Evolutionary conservation across 2,329 filamentous ascomycete genomes (phyloP).

Genomic region (Cladosporium sp.): DNA sequence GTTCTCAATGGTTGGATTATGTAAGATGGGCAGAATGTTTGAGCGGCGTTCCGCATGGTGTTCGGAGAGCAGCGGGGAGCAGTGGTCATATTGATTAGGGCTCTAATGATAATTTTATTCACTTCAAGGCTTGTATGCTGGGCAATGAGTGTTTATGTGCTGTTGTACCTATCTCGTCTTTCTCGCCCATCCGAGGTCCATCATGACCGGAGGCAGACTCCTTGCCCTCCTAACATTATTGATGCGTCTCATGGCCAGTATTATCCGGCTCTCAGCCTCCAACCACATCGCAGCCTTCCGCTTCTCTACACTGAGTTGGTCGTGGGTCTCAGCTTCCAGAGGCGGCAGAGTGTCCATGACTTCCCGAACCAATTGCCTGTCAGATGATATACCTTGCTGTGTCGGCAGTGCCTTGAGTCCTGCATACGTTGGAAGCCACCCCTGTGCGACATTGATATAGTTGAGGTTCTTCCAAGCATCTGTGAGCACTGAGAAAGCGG

Average conservation of each 20-base stretch:
- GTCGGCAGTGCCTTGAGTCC: constrained; percentile 37
- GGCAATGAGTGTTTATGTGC: not conserved
- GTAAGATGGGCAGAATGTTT: not conserved
- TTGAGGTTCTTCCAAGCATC: constrained; percentile 46
- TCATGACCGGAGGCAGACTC: constrained; percentile 17
- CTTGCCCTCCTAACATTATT: constrained; percentile 29
- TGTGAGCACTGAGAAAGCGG: constrained; percentile 40
- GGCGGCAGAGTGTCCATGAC: constrained; percentile 36
- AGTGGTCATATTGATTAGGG: not conserved
- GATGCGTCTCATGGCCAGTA: constrained; percentile 36
- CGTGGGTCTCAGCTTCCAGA: constrained; percentile 5
- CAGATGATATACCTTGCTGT: constrained; percentile 22
- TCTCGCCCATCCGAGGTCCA: constrained; percentile 33
- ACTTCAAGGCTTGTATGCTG: not conserved
- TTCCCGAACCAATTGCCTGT: constrained; percentile 36
- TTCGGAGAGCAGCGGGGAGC: not conserved
- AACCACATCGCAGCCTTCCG: constrained; percentile 41
- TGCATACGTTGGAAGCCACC: constrained; percentile 42
- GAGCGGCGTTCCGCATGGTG: not conserved
- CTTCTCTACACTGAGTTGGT: constrained; percentile 23
- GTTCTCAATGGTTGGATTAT: not conserved
- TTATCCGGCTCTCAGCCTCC: constrained; percentile 39
- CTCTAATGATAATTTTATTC: not conserved
- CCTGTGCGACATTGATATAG: constrained; percentile 45
- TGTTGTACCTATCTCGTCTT: constrained; percentile 11